These are phyloP conservation scores for Aspergillus tanneri DNA, from an alignment of 2,329 filamentous ascomycete genomes.

Conservation along the genomic window DNA sequence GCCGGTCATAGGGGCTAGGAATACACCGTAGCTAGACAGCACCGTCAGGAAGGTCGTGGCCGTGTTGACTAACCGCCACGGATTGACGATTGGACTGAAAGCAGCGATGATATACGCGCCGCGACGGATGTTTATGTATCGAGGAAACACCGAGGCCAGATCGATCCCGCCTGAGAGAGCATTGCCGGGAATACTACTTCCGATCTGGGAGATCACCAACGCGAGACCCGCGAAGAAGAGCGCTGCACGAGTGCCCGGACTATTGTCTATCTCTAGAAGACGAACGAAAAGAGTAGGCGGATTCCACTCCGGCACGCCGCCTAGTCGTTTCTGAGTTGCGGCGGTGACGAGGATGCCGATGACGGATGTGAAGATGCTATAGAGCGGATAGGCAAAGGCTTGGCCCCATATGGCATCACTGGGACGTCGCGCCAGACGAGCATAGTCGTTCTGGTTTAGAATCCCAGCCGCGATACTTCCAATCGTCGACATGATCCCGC, in stretches of 20 bases:
- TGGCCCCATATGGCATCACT: conserved; percentile 26
- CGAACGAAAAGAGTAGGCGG: too few relatives aligned
- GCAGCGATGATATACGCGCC: conserved; percentile 52
- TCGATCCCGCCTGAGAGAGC: conserved; percentile 43
- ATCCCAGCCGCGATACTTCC: conserved; percentile 33
- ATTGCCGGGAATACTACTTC: conserved; percentile 28
- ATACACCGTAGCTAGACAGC: conserved; percentile 39
- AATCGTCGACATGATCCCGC: conserved; percentile 32
- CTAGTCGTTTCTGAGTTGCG: conserved; percentile 29
- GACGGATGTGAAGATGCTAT: conserved; percentile 21
- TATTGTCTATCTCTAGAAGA: conserved; percentile 24
- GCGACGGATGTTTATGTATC: conserved; percentile 57
- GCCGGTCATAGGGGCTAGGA: conserved; percentile 49
- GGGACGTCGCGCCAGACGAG: conserved; percentile 27
- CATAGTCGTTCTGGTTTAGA: conserved; percentile 34
- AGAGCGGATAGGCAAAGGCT: conserved; percentile 23
- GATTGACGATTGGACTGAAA: conserved; percentile 24
- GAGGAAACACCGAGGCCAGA: conserved; percentile 52
- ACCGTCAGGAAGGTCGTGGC: conserved; percentile 25
- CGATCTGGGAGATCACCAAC: conserved; percentile 27
- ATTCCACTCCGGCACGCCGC: conserved; percentile 28
- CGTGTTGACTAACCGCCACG: conserved; percentile 27
- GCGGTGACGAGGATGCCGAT: conserved; percentile 33
- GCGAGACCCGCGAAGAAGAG: conserved; percentile 26
- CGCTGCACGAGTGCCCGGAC: conserved; percentile 24